Evolutionary conservation across 768 basidiomycete genomes (phyloP).

Genomic region (Punctularia strigosozonata): DNA sequence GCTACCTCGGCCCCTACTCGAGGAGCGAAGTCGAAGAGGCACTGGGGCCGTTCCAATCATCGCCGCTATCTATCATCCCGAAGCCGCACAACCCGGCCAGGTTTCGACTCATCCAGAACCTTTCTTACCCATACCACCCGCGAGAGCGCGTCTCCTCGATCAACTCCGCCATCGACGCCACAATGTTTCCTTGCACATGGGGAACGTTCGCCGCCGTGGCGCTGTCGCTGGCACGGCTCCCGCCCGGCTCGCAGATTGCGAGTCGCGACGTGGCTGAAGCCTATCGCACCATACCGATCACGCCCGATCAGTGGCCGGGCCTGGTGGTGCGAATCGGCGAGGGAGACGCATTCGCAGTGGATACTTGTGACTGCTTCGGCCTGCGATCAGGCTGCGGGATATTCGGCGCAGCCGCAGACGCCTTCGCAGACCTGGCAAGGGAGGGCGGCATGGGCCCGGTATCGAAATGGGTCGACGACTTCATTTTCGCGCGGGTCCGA

Average conservation of each 20-base stretch:
- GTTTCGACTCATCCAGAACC: conserved; percentile 18
- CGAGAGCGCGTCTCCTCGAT: conserved; percentile 11
- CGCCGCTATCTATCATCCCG: too few species aligned
- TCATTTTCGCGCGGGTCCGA: conserved; percentile 9
- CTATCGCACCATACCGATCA: conserved; percentile 20
- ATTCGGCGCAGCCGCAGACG: conserved; percentile 7
- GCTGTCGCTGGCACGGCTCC: conserved; percentile 19
- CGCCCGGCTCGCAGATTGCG: conserved; percentile 24
- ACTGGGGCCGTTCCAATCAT: conserved; percentile 19
- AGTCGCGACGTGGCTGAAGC: conserved; percentile 27
- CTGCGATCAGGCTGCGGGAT: conserved; percentile 1
- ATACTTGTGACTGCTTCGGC: conserved; percentile 6
- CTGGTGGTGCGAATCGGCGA: conserved; percentile 11
- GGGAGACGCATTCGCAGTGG: conserved; percentile 4
- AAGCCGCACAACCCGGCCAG: conserved; percentile 14
- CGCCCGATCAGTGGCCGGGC: conserved; percentile 23
- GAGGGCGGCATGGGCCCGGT: too few species aligned
- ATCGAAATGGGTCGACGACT: conserved; percentile 17
- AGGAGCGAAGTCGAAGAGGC: conserved; percentile 2
- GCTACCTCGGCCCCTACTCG: conserved; percentile 8
- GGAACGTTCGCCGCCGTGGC: conserved; percentile 26
- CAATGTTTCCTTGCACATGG: conserved; percentile 29
- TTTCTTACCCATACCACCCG: conserved; percentile 11
- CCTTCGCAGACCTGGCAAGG: conserved; percentile 7
- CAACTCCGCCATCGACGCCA: conserved; percentile 19